Percentiles rank a stretch among this genome's conserved stretches.
Evolutionary conservation across 352 stramenopile genomes (phyloP).

Genomic region (Phytophthora vignae): DNA sequence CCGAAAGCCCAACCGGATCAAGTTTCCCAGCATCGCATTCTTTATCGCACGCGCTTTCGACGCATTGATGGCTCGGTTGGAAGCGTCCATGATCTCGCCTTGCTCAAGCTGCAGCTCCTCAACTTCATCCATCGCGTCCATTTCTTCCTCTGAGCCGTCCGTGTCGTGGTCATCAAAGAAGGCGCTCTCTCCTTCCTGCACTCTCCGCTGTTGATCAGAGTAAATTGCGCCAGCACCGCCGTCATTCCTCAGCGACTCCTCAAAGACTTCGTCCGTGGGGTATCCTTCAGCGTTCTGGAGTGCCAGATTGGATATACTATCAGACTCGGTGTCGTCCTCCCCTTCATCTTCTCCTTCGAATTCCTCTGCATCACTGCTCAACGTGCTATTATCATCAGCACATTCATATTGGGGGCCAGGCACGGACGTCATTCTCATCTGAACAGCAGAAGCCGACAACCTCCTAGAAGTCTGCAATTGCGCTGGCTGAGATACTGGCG

Average conservation of each 20-base stretch:
- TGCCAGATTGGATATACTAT: constrained; percentile 14
- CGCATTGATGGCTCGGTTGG: constrained; percentile 66
- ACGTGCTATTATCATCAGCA: constrained; percentile 29
- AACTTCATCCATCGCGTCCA: constrained; percentile 7
- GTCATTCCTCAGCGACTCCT: constrained; percentile 3
- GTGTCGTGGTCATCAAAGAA: neutral
- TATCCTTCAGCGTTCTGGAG: constrained; percentile 18
- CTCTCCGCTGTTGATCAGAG: neutral
- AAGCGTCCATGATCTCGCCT: constrained; percentile 47
- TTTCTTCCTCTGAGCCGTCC: neutral
- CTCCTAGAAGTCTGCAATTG: constrained; percentile 2
- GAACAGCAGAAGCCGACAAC: constrained; percentile 9
- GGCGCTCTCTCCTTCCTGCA: constrained; percentile 7
- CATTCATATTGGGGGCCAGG: constrained; percentile 14
- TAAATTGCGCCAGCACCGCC: neutral
- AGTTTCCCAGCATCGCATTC: constrained; percentile 59
- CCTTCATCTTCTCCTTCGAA: constrained; percentile 23
- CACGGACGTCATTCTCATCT: constrained; percentile 3
- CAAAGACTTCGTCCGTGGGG: constrained; percentile 10
- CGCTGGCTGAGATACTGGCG: neutral
- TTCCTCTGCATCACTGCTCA: constrained; percentile 34
- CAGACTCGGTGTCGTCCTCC: constrained; percentile 16
- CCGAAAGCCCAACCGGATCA: constrained; percentile 59
- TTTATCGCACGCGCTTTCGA: constrained; percentile 70
- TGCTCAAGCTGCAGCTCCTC: constrained; percentile 25